A percentile compares a stretch with the other conserved stretches of the same genome.
Conservation (phyloP, 345 rosid genomes). For the Psidium guajava region DNA sequence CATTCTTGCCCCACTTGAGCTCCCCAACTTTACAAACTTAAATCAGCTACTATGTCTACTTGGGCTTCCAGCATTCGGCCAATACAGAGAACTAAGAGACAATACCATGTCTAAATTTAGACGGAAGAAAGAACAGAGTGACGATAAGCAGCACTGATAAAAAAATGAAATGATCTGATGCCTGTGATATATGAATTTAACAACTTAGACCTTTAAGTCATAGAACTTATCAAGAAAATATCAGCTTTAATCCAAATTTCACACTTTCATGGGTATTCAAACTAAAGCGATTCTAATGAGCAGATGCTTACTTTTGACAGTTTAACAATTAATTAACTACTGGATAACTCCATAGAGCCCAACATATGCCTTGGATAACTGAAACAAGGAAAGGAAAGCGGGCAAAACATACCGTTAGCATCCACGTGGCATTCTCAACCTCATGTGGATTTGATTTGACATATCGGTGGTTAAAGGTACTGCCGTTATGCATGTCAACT, state of each 20-base stretch:
- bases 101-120: neutral
- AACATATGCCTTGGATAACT: neutral
- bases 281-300: neutral
- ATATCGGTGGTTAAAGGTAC: slow-evolving; percentile 78
- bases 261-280: neutral
- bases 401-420: slow-evolving; percentile 46
- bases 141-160: neutral
- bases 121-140: neutral
- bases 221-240: neutral
- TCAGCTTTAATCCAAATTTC: neutral
- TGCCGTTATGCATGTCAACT: slow-evolving; percentile 82
- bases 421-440: slow-evolving; percentile 82
- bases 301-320: neutral
- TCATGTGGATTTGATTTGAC: slow-evolving; percentile 79
- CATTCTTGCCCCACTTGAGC: neutral
- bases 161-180: neutral
- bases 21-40: neutral
- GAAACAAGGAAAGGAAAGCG: neutral
- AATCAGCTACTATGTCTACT: neutral
- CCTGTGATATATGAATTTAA: neutral
- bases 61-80: neutral
- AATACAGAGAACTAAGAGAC: neutral
- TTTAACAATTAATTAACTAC: neutral
- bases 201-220: neutral
- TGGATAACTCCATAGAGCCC: neutral